Evolutionary conservation across 2,329 filamentous ascomycete genomes (phyloP), one percentile per base, ranked within the genome.

Genomic region (Penicillium sp.): DNA sequence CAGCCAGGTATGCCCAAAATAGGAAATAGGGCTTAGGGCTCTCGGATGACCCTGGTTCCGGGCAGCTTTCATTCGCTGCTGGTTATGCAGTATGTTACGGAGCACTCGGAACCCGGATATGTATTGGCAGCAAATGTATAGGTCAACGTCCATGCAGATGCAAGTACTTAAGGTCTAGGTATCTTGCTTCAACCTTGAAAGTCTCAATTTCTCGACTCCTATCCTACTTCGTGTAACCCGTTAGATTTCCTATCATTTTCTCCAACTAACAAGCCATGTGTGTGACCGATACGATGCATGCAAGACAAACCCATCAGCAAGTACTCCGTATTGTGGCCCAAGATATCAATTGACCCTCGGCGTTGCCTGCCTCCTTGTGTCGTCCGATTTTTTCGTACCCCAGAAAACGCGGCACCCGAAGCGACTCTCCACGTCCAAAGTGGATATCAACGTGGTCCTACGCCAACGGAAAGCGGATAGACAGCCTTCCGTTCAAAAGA

Each of bases 11-110:
- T 24, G 27, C 3, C n/a, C 55, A 42, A 4, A 39, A 58, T 40
- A 46, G 43, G 59, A 48, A 18, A 18, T 51, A 58, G 57, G 60
- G 59, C 49, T 55, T 55, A 61, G 59, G 59, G 59, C 38, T 34
- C 55, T 40, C 59, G 57, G 61, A 57, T 57, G 24, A 8, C 10
- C 2, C 32, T 34, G 3, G 10, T 53, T 48, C 55, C 52, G 51
- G 11, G 21, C 1, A 2, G n/a, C n/a, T 27, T n/a, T 47, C 42
- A 36, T 13, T 27, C 24, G 34, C 34, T n/a, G 14, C 34, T 6
- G n/a, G 11, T 14, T n/a, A 36, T n/a, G 34, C 11, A 36, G 31
- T 3, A 10, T 10, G 31, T 9, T 32, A n/a, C n/a, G 18, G 18
- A 18, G 18, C 18, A 18, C 43, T 36, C 14, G 36, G 32, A 43